Evolutionary conservation across 148 eudicot genomes (phyloP).

Genomic region (Vaccinium myrtillus): DNA sequence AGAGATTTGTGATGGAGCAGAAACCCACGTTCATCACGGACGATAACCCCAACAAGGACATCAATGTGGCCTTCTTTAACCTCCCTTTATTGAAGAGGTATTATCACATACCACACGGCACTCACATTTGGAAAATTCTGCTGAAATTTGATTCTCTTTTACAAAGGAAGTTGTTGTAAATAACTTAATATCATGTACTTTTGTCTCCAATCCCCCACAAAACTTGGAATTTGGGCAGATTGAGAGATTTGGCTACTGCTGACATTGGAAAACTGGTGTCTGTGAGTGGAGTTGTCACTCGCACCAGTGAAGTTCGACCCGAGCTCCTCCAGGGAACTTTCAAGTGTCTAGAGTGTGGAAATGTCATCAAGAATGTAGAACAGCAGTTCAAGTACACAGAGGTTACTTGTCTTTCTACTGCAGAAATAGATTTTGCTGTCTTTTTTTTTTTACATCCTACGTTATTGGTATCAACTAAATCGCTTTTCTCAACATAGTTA

Average conservation of each 20-base stretch:
- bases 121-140: neutral
- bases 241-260: constrained; percentile 77
- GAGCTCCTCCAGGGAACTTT: constrained; percentile 93
- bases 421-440: neutral
- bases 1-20: constrained; percentile 77
- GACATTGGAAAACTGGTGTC: constrained; percentile 85
- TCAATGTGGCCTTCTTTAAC: constrained; percentile 80
- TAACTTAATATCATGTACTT: neutral
- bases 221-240: constrained; percentile 30
- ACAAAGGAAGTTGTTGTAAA: neutral
- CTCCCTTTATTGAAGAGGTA: constrained; percentile 86
- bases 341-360: constrained; percentile 87
- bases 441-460: neutral
- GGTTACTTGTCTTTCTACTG: constrained; percentile 37
- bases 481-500: neutral
- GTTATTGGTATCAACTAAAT: neutral
- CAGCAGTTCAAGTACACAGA: constrained; percentile 97
- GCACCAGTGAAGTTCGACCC: constrained; percentile 97
- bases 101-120: neutral
- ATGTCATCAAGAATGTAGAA: constrained; percentile 72
- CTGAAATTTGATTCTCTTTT: neutral
- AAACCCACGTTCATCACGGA: constrained; percentile 71
- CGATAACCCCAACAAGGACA: constrained; percentile 82
- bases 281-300: constrained; percentile 91
- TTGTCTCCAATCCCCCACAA: neutral